A percentile compares a stretch with the other conserved stretches of the same genome.
Evolutionary conservation across 176 grass and related monocot genomes (phyloP).

Genomic region (Hordeum vulgare): DNA sequence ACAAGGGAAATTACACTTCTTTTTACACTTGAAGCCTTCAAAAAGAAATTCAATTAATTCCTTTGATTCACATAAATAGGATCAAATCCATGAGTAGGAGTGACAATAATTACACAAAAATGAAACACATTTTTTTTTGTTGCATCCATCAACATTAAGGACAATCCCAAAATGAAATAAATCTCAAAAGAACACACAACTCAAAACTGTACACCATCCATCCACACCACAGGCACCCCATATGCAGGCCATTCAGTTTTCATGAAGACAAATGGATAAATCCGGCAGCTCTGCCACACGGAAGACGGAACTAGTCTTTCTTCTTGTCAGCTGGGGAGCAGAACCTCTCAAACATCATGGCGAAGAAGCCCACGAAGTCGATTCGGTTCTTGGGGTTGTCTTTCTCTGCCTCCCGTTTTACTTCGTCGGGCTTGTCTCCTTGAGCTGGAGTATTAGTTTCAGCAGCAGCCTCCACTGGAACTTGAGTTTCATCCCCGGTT

Average conservation of each 20-base stretch:
- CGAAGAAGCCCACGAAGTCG: constrained; percentile 27
- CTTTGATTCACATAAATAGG: constrained; percentile 17
- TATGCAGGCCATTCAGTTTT: background rate
- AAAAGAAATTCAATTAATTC: constrained; percentile 6
- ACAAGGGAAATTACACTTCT: background rate
- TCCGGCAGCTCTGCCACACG: background rate
- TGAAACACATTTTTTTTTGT: background rate
- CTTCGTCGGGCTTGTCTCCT: constrained; percentile 18
- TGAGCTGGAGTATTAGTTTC: constrained; percentile 20
- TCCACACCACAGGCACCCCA: background rate
- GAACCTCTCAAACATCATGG: constrained; percentile 42
- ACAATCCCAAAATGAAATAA: constrained; percentile 16
- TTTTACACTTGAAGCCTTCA: background rate
- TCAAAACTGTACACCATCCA: constrained; percentile 47
- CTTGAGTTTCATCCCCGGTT: constrained; percentile 16
- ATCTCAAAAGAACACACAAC: background rate
- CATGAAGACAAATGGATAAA: constrained; percentile 8
- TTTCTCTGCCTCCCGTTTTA: constrained; percentile 31
- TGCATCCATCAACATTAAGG: background rate
- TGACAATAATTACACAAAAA: constrained; percentile 15
- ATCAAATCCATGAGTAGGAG: background rate
- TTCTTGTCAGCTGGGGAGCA: constrained; percentile 44
- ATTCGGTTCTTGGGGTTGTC: constrained; percentile 29
- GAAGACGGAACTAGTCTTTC: constrained; percentile 31
- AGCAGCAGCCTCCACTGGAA: constrained; percentile 16